Conservation (phyloP, 1,284 basidiomycete species). For the Ceratobasidium sp. region DNA sequence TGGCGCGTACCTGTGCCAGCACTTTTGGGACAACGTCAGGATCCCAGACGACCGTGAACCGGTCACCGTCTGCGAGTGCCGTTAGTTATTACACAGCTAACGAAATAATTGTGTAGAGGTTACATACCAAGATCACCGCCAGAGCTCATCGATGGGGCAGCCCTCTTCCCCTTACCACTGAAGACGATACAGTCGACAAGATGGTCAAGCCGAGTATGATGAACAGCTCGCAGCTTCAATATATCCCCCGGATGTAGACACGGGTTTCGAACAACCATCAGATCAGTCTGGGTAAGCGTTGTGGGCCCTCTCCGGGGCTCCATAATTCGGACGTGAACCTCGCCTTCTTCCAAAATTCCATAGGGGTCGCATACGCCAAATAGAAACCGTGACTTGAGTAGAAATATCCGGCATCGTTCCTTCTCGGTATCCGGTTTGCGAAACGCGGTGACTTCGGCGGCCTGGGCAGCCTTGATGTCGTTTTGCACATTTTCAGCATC, state of each 20-base stretch:
- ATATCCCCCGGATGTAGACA: conserved; percentile 74
- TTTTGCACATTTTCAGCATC: conserved; percentile 56
- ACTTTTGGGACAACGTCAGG: conserved; percentile 63
- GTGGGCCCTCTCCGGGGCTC: conserved; percentile 59
- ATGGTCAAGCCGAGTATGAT: conserved; percentile 59
- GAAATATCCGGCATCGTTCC: conserved; percentile 63
- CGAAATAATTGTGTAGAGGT: conserved; percentile 32
- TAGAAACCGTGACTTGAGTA: conserved; percentile 65
- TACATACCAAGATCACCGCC: conserved; percentile 67
- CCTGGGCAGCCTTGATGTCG: conserved; percentile 57
- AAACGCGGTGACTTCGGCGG: conserved; percentile 60
- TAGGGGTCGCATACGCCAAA: conserved; percentile 72
- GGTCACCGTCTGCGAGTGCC: conserved; percentile 58
- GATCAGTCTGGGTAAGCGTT: conserved; percentile 64
- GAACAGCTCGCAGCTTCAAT: conserved; percentile 65
- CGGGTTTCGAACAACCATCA: conserved; percentile 68
- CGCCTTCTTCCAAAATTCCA: conserved; percentile 64
- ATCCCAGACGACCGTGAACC: conserved; percentile 73
- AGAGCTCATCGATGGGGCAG: conserved; percentile 71
- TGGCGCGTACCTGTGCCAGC: conserved; percentile 58
- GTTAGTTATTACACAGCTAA: conserved; percentile 16
- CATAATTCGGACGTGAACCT: conserved; percentile 67
- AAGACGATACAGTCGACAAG: conserved; percentile 71
- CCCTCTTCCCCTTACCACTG: conserved; percentile 63
- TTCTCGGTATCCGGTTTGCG: conserved; percentile 59